Evolutionary conservation across 495 filamentous ascomycete species (phyloP).

Genomic region (Penicillium subrubescens): DNA sequence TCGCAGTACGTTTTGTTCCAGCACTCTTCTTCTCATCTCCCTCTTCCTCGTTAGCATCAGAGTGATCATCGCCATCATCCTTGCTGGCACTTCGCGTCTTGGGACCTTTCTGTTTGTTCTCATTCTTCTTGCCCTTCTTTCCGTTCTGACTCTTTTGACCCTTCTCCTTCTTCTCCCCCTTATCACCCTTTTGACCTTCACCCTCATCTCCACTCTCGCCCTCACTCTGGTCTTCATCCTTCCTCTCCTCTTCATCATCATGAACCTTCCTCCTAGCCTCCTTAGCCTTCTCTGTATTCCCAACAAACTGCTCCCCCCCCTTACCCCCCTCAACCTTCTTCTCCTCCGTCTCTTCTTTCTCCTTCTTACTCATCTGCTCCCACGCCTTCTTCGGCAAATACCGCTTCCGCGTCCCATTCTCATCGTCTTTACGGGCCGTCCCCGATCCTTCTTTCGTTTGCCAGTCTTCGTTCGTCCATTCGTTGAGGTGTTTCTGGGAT

Average conservation of each 20-base stretch:
- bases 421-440: slow-evolving; percentile 45
- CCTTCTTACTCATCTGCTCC: slow-evolving; percentile 48
- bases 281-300: slow-evolving; percentile 45
- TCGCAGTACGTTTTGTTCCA: slow-evolving; percentile 10
- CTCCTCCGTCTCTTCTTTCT: slow-evolving; percentile 47
- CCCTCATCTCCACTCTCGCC: not conserved
- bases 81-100: not conserved
- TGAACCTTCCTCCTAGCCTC: slow-evolving; percentile 33
- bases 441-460: slow-evolving; percentile 53
- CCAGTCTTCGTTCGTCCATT: slow-evolving; percentile 53
- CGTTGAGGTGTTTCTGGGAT: slow-evolving; percentile 43
- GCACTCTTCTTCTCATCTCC: slow-evolving; percentile 1
- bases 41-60: not conserved
- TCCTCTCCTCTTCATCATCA: not conserved
- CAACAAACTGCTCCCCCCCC: slow-evolving; percentile 49
- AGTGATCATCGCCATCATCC: slow-evolving; percentile 3
- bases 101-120: not conserved
- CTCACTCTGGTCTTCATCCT: not conserved
- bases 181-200: not conserved
- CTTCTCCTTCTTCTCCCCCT: not conserved
- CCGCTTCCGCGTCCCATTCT: slow-evolving; percentile 37
- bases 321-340: slow-evolving; percentile 46
- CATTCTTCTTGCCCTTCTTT: not conserved
- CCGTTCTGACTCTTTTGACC: not conserved
- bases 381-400: slow-evolving; percentile 54